Base-by-base conservation (phyloP, 1,139 yeast species). In the Kodamaea ohmeri region DNA sequence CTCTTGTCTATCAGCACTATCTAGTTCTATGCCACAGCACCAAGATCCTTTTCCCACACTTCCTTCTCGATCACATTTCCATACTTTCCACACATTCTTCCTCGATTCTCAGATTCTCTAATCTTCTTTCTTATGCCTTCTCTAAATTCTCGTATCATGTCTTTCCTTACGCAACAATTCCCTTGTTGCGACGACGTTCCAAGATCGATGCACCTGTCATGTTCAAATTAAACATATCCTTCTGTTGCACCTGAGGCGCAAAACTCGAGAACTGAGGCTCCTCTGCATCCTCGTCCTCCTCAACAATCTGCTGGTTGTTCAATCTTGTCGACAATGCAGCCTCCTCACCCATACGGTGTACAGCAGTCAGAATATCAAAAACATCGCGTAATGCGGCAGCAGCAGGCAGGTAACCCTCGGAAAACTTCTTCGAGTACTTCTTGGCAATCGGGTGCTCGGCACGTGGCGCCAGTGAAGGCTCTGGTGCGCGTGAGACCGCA, bases 371-470 rank as follows among this genome's bases (percentile, higher is more conserved):
- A 12, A 92, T 85, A 56, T 92, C 98, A 62, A 90, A 90, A 7
- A 96, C 97, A 53, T 92, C 98, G 51, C 89, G 83, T 69, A 92
- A 76, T 0, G 95, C 95, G 39, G 83, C 87, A 0, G 94, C 94
- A 5, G 94, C 96, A 4, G 97, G 97, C 1, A 96, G 83, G 51
- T 83, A 83, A 4, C 49, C 52, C 27, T 43, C 38, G 33, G 49
- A 49, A 38, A 43, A 56, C 43, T 56, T 61, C 45, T 59, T 58
- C 32, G 58, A 53, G 43, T 56, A 60, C 39, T 49, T 47, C 6
- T 52, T 48, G 34, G 58, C 58, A 29, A 61, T 57, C 13, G 67
- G 67, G 42, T 61, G 66, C 27, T 43, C 41, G n/a, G n/a, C n/a
- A n/a, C n/a, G n/a, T n/a, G n/a, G n/a, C n/a, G n/a, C n/a, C n/a